A percentile compares a stretch with the other conserved stretches of the same genome.
These are phyloP conservation scores for Kwoniella dendrophila DNA, from an alignment of 768 basidiomycete genomes.

Conservation along the genomic window DNA sequence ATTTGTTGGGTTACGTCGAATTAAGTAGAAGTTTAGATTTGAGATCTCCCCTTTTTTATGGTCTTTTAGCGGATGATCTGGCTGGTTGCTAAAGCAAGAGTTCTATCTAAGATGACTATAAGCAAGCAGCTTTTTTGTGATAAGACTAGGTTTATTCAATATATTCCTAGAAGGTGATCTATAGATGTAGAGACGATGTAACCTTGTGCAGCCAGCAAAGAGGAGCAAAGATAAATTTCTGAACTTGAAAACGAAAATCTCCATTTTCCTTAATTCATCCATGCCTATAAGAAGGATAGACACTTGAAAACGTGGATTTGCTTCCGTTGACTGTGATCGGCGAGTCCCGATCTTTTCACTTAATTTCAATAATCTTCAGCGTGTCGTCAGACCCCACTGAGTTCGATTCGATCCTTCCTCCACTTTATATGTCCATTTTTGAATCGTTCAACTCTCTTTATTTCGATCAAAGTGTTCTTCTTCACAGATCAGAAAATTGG, in stretches of 20 bases:
- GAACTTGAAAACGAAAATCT: conserved; percentile 4
- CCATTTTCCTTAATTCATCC: conserved; percentile 1
- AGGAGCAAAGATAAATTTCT: not conserved
- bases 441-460: not conserved
- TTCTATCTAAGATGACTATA: too few relatives aligned
- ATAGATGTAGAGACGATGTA: too few relatives aligned
- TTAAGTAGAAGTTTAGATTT: not conserved
- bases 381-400: not conserved
- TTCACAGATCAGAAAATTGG: too few relatives aligned
- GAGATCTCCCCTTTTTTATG: not conserved
- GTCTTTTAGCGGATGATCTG: not conserved
- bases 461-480: not conserved
- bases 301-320: not conserved
- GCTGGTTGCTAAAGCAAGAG: not conserved
- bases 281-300: not conserved
- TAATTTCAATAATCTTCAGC: not conserved
- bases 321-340: not conserved
- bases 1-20: not conserved
- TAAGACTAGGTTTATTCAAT: too few relatives aligned
- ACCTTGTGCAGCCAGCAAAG: too few relatives aligned
- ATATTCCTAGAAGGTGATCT: too few relatives aligned
- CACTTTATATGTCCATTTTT: conserved; percentile 6
- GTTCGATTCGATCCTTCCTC: not conserved
- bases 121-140: too few relatives aligned
- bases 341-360: too few relatives aligned